Conservation (phyloP, 2,329 filamentous ascomycete genomes). For the Arthroderma sp. region DNA sequence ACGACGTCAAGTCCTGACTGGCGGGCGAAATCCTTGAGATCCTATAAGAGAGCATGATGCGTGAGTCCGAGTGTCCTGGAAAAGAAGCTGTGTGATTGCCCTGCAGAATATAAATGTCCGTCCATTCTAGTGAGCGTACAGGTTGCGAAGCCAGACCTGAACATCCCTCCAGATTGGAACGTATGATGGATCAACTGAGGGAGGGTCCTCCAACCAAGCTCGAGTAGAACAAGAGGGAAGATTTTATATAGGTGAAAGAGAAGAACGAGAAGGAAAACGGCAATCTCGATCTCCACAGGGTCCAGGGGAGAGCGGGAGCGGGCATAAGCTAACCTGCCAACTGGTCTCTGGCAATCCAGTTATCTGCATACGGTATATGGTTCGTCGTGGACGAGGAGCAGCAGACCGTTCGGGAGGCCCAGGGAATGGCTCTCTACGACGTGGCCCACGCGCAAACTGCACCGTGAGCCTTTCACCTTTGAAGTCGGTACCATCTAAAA, state of each 20-base stretch:
- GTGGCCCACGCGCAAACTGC: slow-evolving; percentile 88
- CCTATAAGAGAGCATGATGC: slow-evolving; percentile 62
- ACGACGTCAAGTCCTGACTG: slow-evolving; percentile 95
- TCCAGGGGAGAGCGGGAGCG: slow-evolving; percentile 22
- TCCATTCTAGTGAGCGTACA: not conserved
- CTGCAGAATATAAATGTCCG: not conserved
- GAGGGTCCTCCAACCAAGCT: not conserved
- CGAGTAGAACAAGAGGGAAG: not conserved
- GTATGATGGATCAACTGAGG: not conserved
- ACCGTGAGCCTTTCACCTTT: slow-evolving; percentile 97
- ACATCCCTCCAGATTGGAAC: not conserved
- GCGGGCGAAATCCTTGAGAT: slow-evolving; percentile 98
- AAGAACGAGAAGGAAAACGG: not conserved
- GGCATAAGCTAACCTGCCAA: slow-evolving; percentile 82
- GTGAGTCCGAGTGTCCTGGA: slow-evolving; percentile 53
- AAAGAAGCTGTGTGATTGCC: not conserved
- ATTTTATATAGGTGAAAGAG: not conserved
- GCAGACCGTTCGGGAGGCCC: slow-evolving; percentile 50
- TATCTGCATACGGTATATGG: slow-evolving; percentile 92
- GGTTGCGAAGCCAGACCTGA: not conserved
- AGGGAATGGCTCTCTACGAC: slow-evolving; percentile 53
- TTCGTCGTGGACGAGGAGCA: slow-evolving; percentile 75
- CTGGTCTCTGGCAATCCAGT: slow-evolving; percentile 97
- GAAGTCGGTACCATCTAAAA: slow-evolving; percentile 83
- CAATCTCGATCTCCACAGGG: slow-evolving; percentile 15